These are phyloP conservation scores for Euphorbia schlechtendalii DNA, from an alignment of 441 rosid species.

Conservation along the genomic window DNA sequence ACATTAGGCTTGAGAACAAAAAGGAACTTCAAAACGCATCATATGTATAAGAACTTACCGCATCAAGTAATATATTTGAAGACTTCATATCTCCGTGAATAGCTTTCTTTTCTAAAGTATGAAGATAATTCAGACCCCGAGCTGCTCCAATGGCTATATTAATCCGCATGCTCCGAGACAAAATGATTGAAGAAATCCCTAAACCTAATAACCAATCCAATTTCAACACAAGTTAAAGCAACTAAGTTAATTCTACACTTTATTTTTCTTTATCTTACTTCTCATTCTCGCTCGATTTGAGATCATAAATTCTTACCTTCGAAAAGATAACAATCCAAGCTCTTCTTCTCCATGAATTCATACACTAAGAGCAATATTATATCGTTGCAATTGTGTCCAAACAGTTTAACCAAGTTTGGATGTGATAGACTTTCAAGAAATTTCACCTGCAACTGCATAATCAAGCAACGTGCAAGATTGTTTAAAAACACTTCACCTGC, in stretches of 20 bases:
- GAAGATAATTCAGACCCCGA: constrained; percentile 66
- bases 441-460: constrained; percentile 57
- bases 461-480: not conserved
- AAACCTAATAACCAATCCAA: no score
- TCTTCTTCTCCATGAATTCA: constrained; percentile 77
- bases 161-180: no score
- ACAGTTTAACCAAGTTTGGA: constrained; percentile 24
- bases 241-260: no score
- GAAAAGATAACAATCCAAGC: constrained; percentile 80
- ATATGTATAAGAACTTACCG: constrained; percentile 44
- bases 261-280: no score
- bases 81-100: constrained; percentile 88
- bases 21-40: not conserved
- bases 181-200: no score
- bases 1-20: no score
- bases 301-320: constrained; percentile 55
- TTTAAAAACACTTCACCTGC: not conserved
- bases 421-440: constrained; percentile 75
- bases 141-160: constrained; percentile 57
- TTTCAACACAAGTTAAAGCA: no score
- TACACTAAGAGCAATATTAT: constrained; percentile 64
- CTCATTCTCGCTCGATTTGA: not conserved
- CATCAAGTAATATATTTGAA: constrained; percentile 76
- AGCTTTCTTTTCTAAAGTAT: constrained; percentile 62
- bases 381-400: constrained; percentile 71